Conservation (phyloP, 163 green algal species). For the Smithsoniella earleae region DNA sequence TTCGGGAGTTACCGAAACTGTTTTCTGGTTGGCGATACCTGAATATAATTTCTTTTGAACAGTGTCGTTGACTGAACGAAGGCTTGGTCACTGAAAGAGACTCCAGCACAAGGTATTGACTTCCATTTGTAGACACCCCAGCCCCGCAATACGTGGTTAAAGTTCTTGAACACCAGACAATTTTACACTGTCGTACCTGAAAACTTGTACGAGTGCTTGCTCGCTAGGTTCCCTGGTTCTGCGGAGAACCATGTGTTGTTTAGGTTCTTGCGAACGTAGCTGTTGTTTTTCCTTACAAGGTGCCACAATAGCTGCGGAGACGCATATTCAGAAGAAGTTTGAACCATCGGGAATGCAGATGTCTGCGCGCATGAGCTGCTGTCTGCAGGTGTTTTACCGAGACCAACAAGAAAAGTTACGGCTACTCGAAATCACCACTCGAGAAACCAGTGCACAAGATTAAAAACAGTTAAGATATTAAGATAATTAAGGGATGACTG, state of each 20-base stretch:
- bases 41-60: not conserved
- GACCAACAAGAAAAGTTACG: too few relatives aligned
- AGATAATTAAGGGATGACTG: too few relatives aligned
- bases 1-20: not conserved
- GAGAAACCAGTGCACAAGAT: too few relatives aligned
- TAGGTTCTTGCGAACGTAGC: conserved; percentile 20
- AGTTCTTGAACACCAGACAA: too few relatives aligned
- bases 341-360: not conserved
- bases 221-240: conserved; percentile 15
- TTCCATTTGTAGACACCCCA: not conserved
- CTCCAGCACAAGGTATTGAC: too few relatives aligned
- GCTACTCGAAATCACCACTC: too few relatives aligned
- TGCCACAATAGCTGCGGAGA: conserved; percentile 18
- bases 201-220: conserved; percentile 14
- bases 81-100: too few relatives aligned
- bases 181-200: conserved; percentile 19
- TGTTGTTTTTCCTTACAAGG: conserved; percentile 17
- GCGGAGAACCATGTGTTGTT: conserved; percentile 21
- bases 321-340: not conserved
- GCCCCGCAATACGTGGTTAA: not conserved
- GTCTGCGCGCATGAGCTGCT: not conserved
- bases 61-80: too few relatives aligned
- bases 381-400: not conserved
- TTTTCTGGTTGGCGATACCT: conserved; percentile 26
- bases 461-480: too few relatives aligned